Percentiles rank a stretch among this genome's conserved stretches.
These are phyloP conservation scores for Penicillium macrosclerotiorum DNA, from an alignment of 495 filamentous ascomycete species.

Conservation along the genomic window DNA sequence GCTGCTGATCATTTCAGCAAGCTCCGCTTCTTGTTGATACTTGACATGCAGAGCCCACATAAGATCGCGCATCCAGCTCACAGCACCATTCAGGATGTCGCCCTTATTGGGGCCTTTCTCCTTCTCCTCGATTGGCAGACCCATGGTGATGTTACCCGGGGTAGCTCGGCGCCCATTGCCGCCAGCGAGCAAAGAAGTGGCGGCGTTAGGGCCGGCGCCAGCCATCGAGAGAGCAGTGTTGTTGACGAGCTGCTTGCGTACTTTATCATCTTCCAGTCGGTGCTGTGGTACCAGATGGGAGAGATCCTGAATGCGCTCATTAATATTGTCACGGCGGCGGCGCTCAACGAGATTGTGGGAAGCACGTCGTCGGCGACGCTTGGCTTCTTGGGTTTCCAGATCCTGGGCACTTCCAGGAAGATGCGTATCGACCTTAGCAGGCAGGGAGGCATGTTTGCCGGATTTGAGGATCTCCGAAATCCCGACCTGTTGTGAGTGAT, in stretches of 20 bases:
- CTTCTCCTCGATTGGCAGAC: conserved; percentile 90
- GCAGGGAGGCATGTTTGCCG: conserved; percentile 67
- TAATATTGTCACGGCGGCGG: conserved; percentile 94
- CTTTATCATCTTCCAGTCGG: conserved; percentile 93
- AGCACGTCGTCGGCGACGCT: conserved; percentile 83
- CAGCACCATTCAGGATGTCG: conserved; percentile 94
- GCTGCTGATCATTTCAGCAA: conserved; percentile 67
- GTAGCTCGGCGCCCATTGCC: conserved; percentile 77
- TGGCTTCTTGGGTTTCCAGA: conserved; percentile 83
- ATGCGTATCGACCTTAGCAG: conserved; percentile 63
- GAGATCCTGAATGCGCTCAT: conserved; percentile 95
- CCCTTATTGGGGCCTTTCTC: conserved; percentile 99
- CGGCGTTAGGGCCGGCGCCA: conserved; percentile 67
- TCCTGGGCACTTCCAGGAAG: conserved; percentile 45
- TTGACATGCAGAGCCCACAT: conserved; percentile 95
- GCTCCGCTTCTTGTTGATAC: conserved; percentile 81
- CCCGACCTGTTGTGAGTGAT: conserved; percentile 55
- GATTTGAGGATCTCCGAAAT: conserved; percentile 70
- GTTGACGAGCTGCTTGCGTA: conserved; percentile 89
- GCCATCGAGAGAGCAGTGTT: conserved; percentile 83
- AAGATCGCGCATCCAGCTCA: conserved; percentile 93
- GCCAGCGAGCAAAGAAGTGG: conserved; percentile 83
- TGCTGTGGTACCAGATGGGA: conserved; percentile 90
- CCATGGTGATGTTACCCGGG: conserved; percentile 84
- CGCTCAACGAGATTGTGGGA: conserved; percentile 97